Evolutionary conservation across 148 eudicot species (phyloP), one percentile per base, ranked within the genome.

Genomic region (Drosera capensis): DNA sequence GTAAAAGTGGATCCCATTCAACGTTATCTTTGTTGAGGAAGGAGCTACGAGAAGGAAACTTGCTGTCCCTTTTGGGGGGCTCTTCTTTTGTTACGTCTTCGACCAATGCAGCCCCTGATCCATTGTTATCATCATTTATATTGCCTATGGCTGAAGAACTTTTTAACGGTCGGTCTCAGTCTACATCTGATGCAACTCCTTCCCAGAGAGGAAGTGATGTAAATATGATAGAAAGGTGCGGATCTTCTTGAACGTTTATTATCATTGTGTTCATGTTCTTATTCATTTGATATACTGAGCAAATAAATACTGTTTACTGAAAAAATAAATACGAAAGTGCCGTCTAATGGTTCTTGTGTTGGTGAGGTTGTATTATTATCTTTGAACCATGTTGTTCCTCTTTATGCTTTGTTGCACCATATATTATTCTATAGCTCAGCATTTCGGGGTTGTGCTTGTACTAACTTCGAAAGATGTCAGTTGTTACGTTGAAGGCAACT

Each of bases 81-180:
- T 79, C 94, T 20, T 86, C 94, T 5, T 62, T 53, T 56, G 25
- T 70, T 56, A 58, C 63, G 56, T 59, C 85, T 43, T 60, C 94
- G 18, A 67, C 65, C 63, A 76, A 59, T 64, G 67, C 65, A 15
- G 71, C 84, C 20, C 75, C 96, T 34, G 97, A 90, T 68, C 95
- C 97, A 20, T 57, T 90, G 68, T 45, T 86, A 66, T 84, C 97
- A n/a, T 90, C 97, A 17, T 84, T 90, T 59, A 90, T 84, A 57
- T 71, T 69, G 78, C 97, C 95, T 16, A 73, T 75, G 79, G 77
- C 47, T 63, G 84, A 90, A 64, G 97, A 78, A 41, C 59, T 62
- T 57, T 68, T 65, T 52, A 63, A 57, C 57, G 51, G 67, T 47
- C 74, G 66, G 56, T 62, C 77, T 29, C 68, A 67, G 38, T 58